phyloP scores from a whole-genome alignment of 148 eudicot species.

The Cornus florida region DNA sequence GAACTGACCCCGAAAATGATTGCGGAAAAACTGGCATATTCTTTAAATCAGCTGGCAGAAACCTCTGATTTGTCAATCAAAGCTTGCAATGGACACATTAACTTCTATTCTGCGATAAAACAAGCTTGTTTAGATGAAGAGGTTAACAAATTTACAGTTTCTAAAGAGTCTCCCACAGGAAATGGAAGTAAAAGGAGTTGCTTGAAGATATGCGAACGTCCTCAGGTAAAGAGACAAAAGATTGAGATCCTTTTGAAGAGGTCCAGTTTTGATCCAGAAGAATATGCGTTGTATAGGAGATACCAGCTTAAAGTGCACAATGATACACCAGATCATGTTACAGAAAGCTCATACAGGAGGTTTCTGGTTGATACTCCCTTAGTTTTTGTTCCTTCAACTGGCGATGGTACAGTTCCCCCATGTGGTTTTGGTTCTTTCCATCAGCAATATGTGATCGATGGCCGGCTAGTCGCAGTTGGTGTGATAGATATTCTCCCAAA shows the following conservation, averaged over 20 bases:
- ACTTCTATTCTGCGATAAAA: constrained; percentile 59
- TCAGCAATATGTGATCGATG: constrained; percentile 89
- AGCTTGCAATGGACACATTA: constrained; percentile 96
- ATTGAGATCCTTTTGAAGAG: constrained; percentile 68
- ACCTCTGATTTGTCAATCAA: constrained; percentile 48
- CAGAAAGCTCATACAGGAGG: constrained; percentile 71
- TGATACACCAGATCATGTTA: constrained; percentile 61
- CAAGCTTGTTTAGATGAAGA: constrained; percentile 29
- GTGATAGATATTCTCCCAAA: constrained; percentile 95
- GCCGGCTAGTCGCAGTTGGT: constrained; percentile 88
- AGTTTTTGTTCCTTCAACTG: constrained; percentile 56
- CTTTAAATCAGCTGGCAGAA: constrained; percentile 41
- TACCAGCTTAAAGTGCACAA: constrained; percentile 86
- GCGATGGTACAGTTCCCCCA: constrained; percentile 67
- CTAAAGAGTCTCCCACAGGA: constrained; percentile 27
- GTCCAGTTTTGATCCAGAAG: constrained; percentile 87
- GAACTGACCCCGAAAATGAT: constrained; percentile 53
- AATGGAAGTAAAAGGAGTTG: constrained; percentile 30
- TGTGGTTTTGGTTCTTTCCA: constrained; percentile 98
- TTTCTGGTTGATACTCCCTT: constrained; percentile 90
- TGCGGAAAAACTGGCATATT: constrained; percentile 58
- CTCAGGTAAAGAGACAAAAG: constrained; percentile 37
- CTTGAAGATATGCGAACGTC: constrained; percentile 22
- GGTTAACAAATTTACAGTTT: constrained; percentile 18
- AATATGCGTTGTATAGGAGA: constrained; percentile 73